Evolutionary conservation across 2,329 filamentous ascomycete genomes (phyloP), one percentile per base, ranked within the genome.

Genomic region (Botryosphaeria agaves): DNA sequence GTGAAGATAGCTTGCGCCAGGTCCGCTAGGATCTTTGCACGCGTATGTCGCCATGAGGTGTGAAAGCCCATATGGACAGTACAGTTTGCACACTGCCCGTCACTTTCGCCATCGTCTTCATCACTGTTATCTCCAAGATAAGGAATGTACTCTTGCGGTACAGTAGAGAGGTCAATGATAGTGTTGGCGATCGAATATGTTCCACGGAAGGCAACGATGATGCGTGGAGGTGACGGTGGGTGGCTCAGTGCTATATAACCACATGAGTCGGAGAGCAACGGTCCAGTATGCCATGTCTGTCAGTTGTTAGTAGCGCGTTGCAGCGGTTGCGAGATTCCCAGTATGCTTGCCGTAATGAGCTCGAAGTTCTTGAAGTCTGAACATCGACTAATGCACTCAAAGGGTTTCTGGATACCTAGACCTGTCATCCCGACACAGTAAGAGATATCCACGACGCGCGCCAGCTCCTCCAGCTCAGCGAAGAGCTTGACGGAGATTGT

Each of bases 161-260:
- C 64, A 2, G 84, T 91, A 38, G 81, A 84, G 32, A 98, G 64
- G 55, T 98, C 89, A 29, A 84, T 67, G 37, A 98, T 76, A 8
- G 85, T 85, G 51, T 95, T 93, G 31, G 83, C 69, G 43, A 98
- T 67, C 40, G 84, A 93, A 55, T 95, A 94, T 9, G 89, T 95
- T 15, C 89, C 89, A 28, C 89, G 74, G 46, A 95, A 95, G 6
- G 84, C 85, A 21, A 95, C 69, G 27, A 95, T 62, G 33, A 98
- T 79, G 34, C 74, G 65, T 27, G 65, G 63, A 14, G 57, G 50
- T 3, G 56, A 41, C 12, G 26, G 16, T n/a, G 28, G 18, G 46
- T 91, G 79, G 38, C 89, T 85, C n/a, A 95, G 59, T 0, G 81
- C 85, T 33, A 95, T 74, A 54, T 92, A 98, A 36, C 89, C 89